Evolutionary conservation across 495 filamentous ascomycete species (phyloP), one percentile per base, ranked within the genome.

Genomic region (Paragyromitra xinjiangensis): DNA sequence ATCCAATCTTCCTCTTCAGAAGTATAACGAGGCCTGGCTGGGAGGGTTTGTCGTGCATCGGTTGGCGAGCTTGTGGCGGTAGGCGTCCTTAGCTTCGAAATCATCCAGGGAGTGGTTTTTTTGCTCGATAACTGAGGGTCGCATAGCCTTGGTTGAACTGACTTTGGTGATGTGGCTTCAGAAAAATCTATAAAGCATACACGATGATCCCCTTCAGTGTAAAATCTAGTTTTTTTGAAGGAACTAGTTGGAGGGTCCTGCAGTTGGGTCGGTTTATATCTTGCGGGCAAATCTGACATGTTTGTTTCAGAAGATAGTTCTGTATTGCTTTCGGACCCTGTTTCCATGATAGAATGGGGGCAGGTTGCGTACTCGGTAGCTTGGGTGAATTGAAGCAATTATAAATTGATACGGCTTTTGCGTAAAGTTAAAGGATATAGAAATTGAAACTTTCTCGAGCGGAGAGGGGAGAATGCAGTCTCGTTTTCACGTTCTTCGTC

Each of bases 1-100:
- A 75, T 75, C 73, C 73, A 75, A 11, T 50, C 66, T 53, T 75
- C 73, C 56, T 75, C 73, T 42, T 75, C 73, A 29, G 73, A 37
- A 0, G 66, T 75, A 34, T 75, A 71, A n/a, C 73, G 73, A 39
- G 73, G 73, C 24, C 65, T 70, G 29, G 66, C 73, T 61, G 73
- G 73, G 45, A 75, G 56, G 19, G 45, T 59, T 16, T 75, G 73
- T 44, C 58, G 73, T 19, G 69, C 59, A 55, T 64, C 64, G 29
- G 53, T 53, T 58, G 71, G 55, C 14, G 64, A 64, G 16, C 39
- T 29, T 19, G 22, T 19, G 24, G 12, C 12, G 16, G 56, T 53
- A 40, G 29, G 34, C 4, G 69, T 37, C 7, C 42, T 58, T n/a
- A 69, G 19, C 19, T 26, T 67, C 26, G 45, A 8, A 14, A 16